Evolutionary conservation across 176 grass and related monocot species (phyloP).

Genomic region (Tuctoria greenei): DNA sequence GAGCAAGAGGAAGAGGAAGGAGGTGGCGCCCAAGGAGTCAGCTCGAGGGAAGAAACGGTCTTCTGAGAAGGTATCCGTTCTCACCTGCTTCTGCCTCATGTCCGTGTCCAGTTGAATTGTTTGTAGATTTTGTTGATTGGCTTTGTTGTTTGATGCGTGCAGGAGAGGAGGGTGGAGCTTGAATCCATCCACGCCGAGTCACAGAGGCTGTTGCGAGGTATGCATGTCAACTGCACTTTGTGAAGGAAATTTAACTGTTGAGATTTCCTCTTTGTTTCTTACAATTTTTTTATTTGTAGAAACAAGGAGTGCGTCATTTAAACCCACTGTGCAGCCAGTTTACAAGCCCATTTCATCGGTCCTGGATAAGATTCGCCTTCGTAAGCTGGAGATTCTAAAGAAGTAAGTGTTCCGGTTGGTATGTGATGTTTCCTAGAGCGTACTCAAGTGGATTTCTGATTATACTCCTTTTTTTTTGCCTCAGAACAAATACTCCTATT

Average conservation of each 20-base stretch:
- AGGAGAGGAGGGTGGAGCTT: slow-evolving; percentile 74
- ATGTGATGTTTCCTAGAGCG: not conserved
- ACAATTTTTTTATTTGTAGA: slow-evolving; percentile 43
- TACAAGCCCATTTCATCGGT: slow-evolving; percentile 87
- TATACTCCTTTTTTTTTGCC: not conserved
- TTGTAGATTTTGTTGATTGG: slow-evolving; percentile 8
- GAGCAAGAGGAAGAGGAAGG: slow-evolving; percentile 66
- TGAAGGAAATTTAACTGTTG: not conserved
- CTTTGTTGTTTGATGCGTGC: slow-evolving; percentile 28
- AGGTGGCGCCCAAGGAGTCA: slow-evolving; percentile 54
- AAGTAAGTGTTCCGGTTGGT: slow-evolving; percentile 39
- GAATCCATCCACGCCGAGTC: slow-evolving; percentile 64
- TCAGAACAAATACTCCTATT: slow-evolving; percentile 43
- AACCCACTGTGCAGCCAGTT: slow-evolving; percentile 47
- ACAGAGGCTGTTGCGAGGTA: slow-evolving; percentile 86
- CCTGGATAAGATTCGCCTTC: slow-evolving; percentile 88
- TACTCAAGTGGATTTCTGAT: not conserved
- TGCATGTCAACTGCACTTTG: not conserved
- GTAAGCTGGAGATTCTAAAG: slow-evolving; percentile 73
- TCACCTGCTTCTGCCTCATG: not conserved
- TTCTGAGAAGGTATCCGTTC: slow-evolving; percentile 53
- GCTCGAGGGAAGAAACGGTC: slow-evolving; percentile 49
- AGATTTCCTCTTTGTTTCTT: not conserved
- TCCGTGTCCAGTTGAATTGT: not conserved
- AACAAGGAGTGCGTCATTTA: slow-evolving; percentile 79